Evolutionary conservation across 306 rosid species (phyloP).

Genomic region (Castanea mollissima): DNA sequence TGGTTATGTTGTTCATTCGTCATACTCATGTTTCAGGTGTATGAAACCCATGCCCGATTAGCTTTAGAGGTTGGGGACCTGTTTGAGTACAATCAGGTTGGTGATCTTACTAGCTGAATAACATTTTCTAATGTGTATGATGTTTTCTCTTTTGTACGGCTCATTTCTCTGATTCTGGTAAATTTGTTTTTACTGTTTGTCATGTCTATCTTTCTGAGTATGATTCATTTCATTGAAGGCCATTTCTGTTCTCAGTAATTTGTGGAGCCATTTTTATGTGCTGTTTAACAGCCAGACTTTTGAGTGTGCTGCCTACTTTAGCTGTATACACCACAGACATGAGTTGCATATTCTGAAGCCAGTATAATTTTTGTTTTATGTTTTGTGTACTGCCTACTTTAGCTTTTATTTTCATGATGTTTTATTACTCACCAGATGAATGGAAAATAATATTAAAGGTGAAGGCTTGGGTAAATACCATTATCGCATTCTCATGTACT

Average conservation of each 20-base stretch:
- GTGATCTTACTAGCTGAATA: slow-evolving; percentile 18
- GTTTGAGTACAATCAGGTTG: slow-evolving; percentile 92
- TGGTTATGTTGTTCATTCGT: background rate
- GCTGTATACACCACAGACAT: background rate
- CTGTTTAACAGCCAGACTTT: slow-evolving; percentile 2
- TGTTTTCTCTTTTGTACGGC: background rate
- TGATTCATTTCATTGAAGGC: background rate
- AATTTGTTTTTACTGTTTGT: slow-evolving; percentile 13
- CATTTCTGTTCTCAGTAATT: background rate
- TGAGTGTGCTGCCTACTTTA: background rate
- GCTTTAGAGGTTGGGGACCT: slow-evolving; percentile 92
- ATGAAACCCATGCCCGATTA: slow-evolving; percentile 93
- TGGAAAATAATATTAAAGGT: background rate
- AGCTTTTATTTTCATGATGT: background rate
- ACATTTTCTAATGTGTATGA: background rate
- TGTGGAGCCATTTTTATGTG: slow-evolving; percentile 21
- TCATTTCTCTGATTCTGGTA: background rate
- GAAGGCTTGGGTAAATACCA: background rate
- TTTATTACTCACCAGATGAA: background rate
- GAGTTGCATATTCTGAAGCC: background rate
- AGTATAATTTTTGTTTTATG: background rate
- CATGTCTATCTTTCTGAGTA: slow-evolving; percentile 4
- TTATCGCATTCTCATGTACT: background rate
- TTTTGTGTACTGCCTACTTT: background rate
- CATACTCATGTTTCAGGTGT: slow-evolving; percentile 57